Evolutionary conservation across 2,329 filamentous ascomycete genomes (phyloP).

Genomic region (Beauveria medogensis): DNA sequence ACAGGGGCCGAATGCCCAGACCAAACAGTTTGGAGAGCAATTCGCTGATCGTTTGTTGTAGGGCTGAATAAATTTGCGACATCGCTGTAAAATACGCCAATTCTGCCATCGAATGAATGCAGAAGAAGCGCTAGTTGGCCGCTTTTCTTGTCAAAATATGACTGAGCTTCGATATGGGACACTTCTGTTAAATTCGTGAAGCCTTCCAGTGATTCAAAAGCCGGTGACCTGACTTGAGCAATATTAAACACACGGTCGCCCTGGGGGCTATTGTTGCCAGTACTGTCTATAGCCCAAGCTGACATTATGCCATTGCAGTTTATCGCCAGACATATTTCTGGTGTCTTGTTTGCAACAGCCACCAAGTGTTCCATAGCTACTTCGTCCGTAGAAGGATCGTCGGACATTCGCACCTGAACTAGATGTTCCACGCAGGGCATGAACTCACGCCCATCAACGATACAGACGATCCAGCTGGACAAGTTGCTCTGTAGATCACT

Average conservation of each 20-base stretch:
- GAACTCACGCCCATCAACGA: conserved; percentile 77
- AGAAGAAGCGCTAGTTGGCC: conserved; percentile 65
- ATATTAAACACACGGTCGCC: conserved; percentile 74
- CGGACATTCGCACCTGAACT: conserved; percentile 50
- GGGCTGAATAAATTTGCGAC: conserved; percentile 77
- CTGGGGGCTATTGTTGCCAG: conserved; percentile 61
- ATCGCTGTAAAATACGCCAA: conserved; percentile 73
- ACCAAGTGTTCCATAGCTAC: conserved; percentile 77
- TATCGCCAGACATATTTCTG: conserved; percentile 80
- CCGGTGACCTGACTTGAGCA: conserved; percentile 59
- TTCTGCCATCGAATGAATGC: conserved; percentile 77
- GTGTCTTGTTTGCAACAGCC: conserved; percentile 73
- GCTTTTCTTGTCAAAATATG: conserved; percentile 59
- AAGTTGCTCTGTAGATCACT: conserved; percentile 28
- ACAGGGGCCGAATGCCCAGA: conserved; percentile 76
- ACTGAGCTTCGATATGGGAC: conserved; percentile 58
- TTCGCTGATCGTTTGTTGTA: conserved; percentile 48
- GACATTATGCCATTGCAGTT: conserved; percentile 83
- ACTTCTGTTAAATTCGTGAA: conserved; percentile 19
- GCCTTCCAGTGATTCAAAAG: conserved; percentile 39
- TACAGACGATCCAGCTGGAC: conserved; percentile 47
- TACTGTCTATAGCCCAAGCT: conserved; percentile 85
- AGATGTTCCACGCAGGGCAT: conserved; percentile 68
- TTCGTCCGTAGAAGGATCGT: conserved; percentile 52
- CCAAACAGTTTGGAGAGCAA: conserved; percentile 61